Base-by-base conservation (phyloP, 805 yeast genomes). In the Jamesozyma piceae region DNA sequence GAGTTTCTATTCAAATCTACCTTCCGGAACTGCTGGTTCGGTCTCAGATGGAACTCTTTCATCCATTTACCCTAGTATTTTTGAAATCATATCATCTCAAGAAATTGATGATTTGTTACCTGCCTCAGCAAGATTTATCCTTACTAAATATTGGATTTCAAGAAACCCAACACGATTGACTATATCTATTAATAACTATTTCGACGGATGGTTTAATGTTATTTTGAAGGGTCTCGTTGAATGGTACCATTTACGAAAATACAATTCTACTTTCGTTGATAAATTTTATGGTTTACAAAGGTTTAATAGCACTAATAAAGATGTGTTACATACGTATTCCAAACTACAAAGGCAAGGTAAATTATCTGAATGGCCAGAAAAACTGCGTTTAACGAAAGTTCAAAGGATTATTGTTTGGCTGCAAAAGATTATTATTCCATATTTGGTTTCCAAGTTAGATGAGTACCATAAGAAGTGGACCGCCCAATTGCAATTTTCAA, bases 181-280 rank as follows among this genome's bases (percentile, higher is more conserved):
- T 14, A 60, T 71, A 43, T 49, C 82, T 3, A 75, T 86, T 22
- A 77, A 82, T 52, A 66, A 69, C 35, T 88, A 83, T 55, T 96
- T 90, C 58, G 95, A 86, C 24, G 65, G 58, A 43, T 58, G 62
- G 65, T 54, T 87, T 30, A 81, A 81, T 51, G 58, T 81, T 3
- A 45, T 75, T 2, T 46, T 81, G 2, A 66, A 89, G 53, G 78
- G 83, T 0, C 44, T 73, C 3, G 65, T 90, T 1, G 97, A 92
- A 60, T 78, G 78, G 68, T 71, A 74, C 47, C 84, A 80, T 51
- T 60, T 90, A 38, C 73, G 67, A 40, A 68, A 69, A 38, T 84
- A 92, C 86, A 89, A 85, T 53, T 77, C 94, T 0, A 77, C 92
- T 2, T 86, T 90, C 54, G 86, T 95, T 0, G 97, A 90, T 60